Conservation (phyloP, 768 basidiomycete genomes). For the Calocybe cyanea region DNA sequence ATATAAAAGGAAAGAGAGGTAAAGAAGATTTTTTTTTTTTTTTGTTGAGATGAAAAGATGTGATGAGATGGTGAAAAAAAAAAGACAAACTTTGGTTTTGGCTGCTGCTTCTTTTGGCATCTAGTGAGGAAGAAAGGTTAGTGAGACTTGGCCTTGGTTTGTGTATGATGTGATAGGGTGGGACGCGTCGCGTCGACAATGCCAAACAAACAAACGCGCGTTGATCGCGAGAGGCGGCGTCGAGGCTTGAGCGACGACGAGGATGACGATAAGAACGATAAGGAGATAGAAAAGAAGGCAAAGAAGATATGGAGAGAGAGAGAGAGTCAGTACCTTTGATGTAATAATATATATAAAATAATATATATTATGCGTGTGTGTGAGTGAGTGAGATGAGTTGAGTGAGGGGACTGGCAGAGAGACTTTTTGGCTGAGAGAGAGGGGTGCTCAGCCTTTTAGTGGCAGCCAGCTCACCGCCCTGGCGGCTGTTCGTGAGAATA, state of each 20-base stretch:
- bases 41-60: conserved; percentile 1
- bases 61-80: neutral
- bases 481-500: conserved; percentile 14
- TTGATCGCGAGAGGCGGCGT: neutral
- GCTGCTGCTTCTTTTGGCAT: conserved; percentile 73
- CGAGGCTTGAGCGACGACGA: conserved; percentile 3
- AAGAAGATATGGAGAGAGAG: neutral
- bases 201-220: conserved; percentile 15
- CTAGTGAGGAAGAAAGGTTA: conserved; percentile 25
- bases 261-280: neutral
- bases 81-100: conserved; percentile 58
- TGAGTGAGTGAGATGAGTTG: too few species aligned
- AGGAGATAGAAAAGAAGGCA: neutral
- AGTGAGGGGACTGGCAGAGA: too few species aligned
- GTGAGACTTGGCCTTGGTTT: neutral
- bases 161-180: neutral
- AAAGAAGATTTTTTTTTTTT: too few species aligned
- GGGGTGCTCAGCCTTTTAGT: neutral
- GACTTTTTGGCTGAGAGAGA: too few species aligned
- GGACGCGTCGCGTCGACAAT: conserved; percentile 14
- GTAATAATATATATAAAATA: too few species aligned
- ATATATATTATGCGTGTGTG: too few species aligned
- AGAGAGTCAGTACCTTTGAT: neutral
- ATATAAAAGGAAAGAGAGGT: too few species aligned
- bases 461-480: neutral